These are phyloP conservation scores for Prunus armeniaca DNA, from an alignment of 306 rosid species.

Conservation along the genomic window DNA sequence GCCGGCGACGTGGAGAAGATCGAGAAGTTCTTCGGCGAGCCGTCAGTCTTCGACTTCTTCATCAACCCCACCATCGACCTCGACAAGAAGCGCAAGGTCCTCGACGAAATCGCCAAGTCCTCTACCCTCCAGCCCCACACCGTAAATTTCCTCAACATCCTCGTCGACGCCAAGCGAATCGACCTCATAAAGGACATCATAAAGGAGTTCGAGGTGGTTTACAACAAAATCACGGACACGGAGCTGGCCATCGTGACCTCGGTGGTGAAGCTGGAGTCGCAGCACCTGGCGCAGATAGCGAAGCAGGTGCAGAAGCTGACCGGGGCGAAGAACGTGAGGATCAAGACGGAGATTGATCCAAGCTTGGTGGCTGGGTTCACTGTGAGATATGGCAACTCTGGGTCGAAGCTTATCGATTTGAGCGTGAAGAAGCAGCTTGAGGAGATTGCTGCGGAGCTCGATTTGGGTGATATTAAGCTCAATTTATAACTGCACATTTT, in stretches of 20 bases:
- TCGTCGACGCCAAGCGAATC: conserved; percentile 57
- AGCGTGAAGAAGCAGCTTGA: conserved; percentile 91
- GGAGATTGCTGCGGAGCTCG: conserved; percentile 85
- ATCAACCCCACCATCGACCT: conserved; percentile 44
- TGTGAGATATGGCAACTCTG: conserved; percentile 63
- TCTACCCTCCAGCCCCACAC: conserved; percentile 53
- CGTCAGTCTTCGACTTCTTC: conserved; percentile 46
- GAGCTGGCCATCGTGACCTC: conserved; percentile 78
- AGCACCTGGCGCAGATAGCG: conserved; percentile 89
- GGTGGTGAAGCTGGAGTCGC: conserved; percentile 81
- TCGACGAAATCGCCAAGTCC: conserved; percentile 50
- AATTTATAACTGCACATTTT: conserved; percentile 20
- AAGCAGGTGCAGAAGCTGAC: conserved; percentile 95
- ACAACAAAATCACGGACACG: conserved; percentile 57
- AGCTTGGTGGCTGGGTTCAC: conserved; percentile 88
- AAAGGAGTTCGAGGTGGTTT: conserved; percentile 63
- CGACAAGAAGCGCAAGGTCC: conserved; percentile 40
- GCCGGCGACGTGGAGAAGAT: conserved; percentile 65
- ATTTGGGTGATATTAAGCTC: conserved; percentile 63
- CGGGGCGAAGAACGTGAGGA: conserved; percentile 79
- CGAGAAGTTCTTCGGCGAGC: conserved; percentile 55
- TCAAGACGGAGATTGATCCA: conserved; percentile 64
- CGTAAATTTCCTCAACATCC: conserved; percentile 62
- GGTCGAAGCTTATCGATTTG: conserved; percentile 84
- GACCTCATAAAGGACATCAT: conserved; percentile 51